phyloP scores from a whole-genome alignment of 2,329 filamentous ascomycete species.

The Aspergillus intermedius region DNA sequence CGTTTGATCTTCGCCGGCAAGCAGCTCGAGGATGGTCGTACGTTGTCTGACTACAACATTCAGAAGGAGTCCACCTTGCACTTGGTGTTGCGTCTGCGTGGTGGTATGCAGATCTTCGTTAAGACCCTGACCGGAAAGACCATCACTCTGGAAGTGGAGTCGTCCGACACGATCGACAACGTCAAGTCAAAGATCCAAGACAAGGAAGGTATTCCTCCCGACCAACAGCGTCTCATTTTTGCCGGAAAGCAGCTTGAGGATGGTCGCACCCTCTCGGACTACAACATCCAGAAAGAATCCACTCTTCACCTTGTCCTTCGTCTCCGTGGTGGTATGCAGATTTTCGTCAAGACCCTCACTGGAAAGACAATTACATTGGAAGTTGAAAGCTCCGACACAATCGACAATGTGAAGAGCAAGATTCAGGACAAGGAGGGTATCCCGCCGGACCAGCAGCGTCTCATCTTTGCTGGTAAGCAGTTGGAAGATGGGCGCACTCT shows the following conservation, averaged over 20 bases:
- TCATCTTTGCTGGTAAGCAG: slow-evolving; percentile 67
- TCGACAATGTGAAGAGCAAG: slow-evolving; percentile 65
- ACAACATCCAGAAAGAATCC: slow-evolving; percentile 94
- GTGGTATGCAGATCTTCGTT: slow-evolving; percentile 61
- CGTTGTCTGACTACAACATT: slow-evolving; percentile 88
- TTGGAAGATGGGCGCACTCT: slow-evolving; percentile 46
- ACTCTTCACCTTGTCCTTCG: slow-evolving; percentile 75
- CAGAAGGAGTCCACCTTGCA: slow-evolving; percentile 88
- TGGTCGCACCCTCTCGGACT: slow-evolving; percentile 82
- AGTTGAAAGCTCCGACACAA: slow-evolving; percentile 62
- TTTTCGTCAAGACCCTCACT: slow-evolving; percentile 78
- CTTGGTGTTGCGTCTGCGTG: slow-evolving; percentile 77
- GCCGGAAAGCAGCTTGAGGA: slow-evolving; percentile 92
- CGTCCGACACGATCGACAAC: slow-evolving; percentile 85
- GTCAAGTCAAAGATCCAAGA: slow-evolving; percentile 86
- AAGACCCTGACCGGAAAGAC: slow-evolving; percentile 72
- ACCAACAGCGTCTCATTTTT: slow-evolving; percentile 91
- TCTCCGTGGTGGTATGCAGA: slow-evolving; percentile 77
- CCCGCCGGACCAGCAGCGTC: slow-evolving; percentile 62
- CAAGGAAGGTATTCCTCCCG: slow-evolving; percentile 80
- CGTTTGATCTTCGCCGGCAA: slow-evolving; percentile 94
- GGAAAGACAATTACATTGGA: slow-evolving; percentile 65
- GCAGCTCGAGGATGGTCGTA: slow-evolving; percentile 91
- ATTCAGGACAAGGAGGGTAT: slow-evolving; percentile 79
- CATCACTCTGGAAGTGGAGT: slow-evolving; percentile 86